Evolutionary conservation across 1,284 basidiomycete genomes (phyloP).

Genomic region (Irpex sp.): DNA sequence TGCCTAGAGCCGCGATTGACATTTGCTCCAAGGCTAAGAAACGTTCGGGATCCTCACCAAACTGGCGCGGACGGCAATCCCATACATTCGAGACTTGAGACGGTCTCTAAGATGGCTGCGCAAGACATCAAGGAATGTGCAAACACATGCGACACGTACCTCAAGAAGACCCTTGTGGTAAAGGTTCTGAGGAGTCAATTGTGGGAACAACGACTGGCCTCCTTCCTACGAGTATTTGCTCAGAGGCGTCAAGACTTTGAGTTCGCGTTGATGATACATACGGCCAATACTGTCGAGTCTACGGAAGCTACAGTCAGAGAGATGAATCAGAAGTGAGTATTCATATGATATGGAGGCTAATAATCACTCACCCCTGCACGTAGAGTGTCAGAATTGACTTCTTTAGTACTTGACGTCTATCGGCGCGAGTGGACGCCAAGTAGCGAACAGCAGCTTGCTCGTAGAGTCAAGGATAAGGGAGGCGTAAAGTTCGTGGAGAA

Average conservation of each 20-base stretch:
- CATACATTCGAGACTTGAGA: constrained; percentile 18
- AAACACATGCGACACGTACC: constrained; percentile 30
- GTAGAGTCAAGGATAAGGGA: constrained; percentile 9
- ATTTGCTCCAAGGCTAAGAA: constrained; percentile 14
- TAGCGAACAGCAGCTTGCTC: constrained; percentile 2
- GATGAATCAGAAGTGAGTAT: constrained; percentile 26
- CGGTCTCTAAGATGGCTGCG: constrained; percentile 19
- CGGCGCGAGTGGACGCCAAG: constrained; percentile 2
- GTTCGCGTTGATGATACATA: constrained; percentile 31
- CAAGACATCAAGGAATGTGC: constrained; percentile 29
- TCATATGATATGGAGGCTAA: not conserved
- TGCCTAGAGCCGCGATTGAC: not conserved
- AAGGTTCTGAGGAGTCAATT: constrained; percentile 28
- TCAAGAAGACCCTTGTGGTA: constrained; percentile 28
- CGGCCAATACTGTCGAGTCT: constrained; percentile 30
- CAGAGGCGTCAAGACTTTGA: constrained; percentile 31
- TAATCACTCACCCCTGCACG: not conserved
- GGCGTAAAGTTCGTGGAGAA: constrained; percentile 11
- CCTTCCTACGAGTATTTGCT: constrained; percentile 29
- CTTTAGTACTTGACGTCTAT: constrained; percentile 7
- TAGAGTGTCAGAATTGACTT: constrained; percentile 9
- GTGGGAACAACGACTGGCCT: constrained; percentile 33
- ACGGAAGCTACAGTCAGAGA: constrained; percentile 29
- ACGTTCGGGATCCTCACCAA: constrained; percentile 17
- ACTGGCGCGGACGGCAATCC: constrained; percentile 20